Evolutionary conservation across 345 rosid species (phyloP).

Genomic region (Citrus reticulata): DNA sequence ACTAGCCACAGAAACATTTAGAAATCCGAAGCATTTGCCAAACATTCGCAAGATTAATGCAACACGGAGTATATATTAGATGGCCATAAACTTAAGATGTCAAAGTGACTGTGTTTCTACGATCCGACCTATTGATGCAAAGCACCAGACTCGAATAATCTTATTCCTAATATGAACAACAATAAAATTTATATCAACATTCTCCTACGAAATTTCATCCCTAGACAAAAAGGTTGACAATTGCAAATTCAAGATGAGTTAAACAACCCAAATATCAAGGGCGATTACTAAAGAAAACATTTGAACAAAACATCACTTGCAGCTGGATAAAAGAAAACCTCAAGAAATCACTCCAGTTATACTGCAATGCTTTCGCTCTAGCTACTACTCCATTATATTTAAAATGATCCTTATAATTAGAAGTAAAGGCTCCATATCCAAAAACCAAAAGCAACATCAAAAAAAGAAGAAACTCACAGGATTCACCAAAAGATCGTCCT

Average conservation of each 20-base stretch:
- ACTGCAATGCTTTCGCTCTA: not conserved
- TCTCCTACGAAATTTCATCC: not conserved
- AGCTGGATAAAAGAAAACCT: not conserved
- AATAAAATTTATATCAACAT: not conserved
- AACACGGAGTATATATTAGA: not conserved
- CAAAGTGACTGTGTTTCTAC: not conserved
- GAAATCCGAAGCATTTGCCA: conserved; percentile 26
- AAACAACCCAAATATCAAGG: not conserved
- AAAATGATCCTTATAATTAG: not conserved
- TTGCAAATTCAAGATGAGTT: not conserved
- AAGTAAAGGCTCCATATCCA: not conserved
- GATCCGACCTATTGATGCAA: not conserved
- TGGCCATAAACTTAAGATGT: not conserved
- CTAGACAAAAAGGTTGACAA: not conserved
- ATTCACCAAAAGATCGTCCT: conserved; percentile 88
- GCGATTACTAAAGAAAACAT: not conserved
- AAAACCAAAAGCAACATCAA: conserved; percentile 3
- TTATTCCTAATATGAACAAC: not conserved
- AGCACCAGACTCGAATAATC: not conserved
- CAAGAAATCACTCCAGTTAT: not conserved
- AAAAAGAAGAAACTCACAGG: conserved; percentile 54
- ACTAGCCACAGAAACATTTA: conserved; percentile 76
- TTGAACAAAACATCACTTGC: not conserved
- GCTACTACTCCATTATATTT: not conserved
- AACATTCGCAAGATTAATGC: conserved; percentile 4